Conservation (phyloP, 2,329 filamentous ascomycete species). For the Calonectria ilicicola region DNA sequence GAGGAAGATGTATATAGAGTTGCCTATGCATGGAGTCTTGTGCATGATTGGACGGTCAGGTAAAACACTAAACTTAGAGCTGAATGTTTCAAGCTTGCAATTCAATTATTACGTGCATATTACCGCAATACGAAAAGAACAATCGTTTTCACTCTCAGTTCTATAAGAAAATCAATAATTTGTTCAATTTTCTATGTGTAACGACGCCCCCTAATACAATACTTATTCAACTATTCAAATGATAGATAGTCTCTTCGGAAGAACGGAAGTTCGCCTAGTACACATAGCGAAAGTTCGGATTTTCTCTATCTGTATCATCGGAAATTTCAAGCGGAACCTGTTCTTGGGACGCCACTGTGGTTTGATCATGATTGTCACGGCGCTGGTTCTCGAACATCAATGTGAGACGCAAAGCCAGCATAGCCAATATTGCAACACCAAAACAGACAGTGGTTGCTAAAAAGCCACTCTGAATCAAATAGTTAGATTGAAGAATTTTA, state of each 20-base stretch:
- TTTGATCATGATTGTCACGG: constrained; percentile 30
- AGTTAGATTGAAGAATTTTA: not conserved
- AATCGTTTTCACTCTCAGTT: too few relatives aligned
- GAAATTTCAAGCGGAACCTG: constrained; percentile 27
- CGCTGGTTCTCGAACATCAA: constrained; percentile 32
- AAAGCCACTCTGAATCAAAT: constrained; percentile 30
- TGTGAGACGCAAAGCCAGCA: constrained; percentile 26
- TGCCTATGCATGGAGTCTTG: constrained; percentile 1
- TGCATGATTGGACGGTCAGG: not conserved
- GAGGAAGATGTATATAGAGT: not conserved
- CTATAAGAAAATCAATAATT: too few relatives aligned
- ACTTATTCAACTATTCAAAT: too few relatives aligned
- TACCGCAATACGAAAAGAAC: too few relatives aligned
- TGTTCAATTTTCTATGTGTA: too few relatives aligned
- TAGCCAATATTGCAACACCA: constrained; percentile 26
- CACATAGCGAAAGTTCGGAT: constrained; percentile 35
- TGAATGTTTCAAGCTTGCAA: too few relatives aligned
- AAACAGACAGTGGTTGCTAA: constrained; percentile 36
- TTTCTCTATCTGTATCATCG: constrained; percentile 33
- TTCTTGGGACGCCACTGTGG: not conserved
- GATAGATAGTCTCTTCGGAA: too few relatives aligned
- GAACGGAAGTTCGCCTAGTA: constrained; percentile 18
- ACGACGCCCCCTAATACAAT: too few relatives aligned
- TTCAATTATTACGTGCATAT: too few relatives aligned
- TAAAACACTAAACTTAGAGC: not conserved